Evolutionary conservation across 1,284 basidiomycete genomes (phyloP).

Genomic region (Fereydounia khargensis): DNA sequence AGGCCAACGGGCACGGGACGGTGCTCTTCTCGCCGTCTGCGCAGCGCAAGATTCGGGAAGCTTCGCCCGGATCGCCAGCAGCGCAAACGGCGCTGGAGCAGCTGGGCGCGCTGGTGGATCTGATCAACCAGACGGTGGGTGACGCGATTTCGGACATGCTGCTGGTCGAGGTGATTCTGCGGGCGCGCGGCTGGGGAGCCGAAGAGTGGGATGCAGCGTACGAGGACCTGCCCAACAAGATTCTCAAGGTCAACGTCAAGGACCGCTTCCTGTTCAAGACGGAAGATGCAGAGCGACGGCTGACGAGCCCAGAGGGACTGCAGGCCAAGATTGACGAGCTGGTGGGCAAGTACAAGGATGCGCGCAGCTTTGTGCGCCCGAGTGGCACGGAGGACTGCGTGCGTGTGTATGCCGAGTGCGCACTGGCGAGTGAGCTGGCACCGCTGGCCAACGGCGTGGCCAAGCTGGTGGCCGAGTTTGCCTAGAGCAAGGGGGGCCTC

Average conservation of each 20-base stretch:
- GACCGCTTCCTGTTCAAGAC: constrained; percentile 85
- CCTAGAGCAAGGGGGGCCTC: no score
- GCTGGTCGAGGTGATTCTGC: constrained; percentile 86
- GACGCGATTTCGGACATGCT: constrained; percentile 96
- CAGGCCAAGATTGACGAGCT: constrained; percentile 85
- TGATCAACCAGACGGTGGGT: constrained; percentile 98
- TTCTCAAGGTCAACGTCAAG: constrained; percentile 90
- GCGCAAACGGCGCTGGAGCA: constrained; percentile 65
- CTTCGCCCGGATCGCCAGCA: constrained; percentile 75
- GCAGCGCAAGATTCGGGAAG: constrained; percentile 60
- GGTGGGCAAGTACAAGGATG: constrained; percentile 75
- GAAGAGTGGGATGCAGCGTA: constrained; percentile 91
- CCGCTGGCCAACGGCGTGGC: constrained; percentile 42
- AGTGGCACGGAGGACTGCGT: constrained; percentile 99
- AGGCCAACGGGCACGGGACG: constrained; percentile 98
- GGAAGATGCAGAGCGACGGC: constrained; percentile 85
- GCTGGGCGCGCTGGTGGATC: constrained; percentile 65
- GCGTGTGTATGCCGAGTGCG: constrained; percentile 93
- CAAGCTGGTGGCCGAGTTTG: constrained; percentile 39
- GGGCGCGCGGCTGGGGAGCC: constrained; percentile 64
- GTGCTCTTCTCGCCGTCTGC: constrained; percentile 75
- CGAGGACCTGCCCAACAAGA: constrained; percentile 87
- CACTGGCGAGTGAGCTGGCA: constrained; percentile 71
- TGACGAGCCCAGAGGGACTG: constrained; percentile 75
- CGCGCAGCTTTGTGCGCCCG: constrained; percentile 88